Conservation (phyloP, 2,329 filamentous ascomycete species). For the Elsinoe ampelina region DNA sequence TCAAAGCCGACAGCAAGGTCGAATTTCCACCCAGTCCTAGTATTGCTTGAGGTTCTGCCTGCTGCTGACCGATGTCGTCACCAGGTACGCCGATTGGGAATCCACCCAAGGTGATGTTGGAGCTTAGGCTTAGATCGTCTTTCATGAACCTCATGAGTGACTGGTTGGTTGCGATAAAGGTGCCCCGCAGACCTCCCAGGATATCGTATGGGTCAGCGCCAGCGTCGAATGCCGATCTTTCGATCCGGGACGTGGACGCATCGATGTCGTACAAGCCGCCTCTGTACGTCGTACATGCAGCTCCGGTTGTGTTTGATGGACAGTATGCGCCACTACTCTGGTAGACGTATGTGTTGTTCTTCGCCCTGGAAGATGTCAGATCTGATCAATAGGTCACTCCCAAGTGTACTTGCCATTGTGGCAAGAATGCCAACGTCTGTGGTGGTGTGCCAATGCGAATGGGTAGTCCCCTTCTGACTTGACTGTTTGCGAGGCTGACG, state of each 20-base stretch:
- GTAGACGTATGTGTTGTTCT: slow-evolving; percentile 10
- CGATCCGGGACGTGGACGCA: neutral
- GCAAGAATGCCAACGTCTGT: neutral
- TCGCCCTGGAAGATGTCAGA: neutral
- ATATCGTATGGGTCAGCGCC: neutral
- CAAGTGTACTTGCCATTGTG: neutral
- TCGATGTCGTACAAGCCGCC: neutral
- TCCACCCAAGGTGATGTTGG: neutral
- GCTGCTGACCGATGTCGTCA: neutral
- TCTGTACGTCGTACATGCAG: neutral
- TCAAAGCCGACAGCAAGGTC: neutral
- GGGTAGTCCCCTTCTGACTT: neutral
- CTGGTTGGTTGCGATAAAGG: neutral
- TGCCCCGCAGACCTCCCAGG: neutral
- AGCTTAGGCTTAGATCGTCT: neutral
- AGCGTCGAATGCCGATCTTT: neutral
- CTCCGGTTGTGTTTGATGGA: neutral
- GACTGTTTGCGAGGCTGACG: neutral
- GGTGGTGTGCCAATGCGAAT: neutral
- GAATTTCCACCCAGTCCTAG: neutral
- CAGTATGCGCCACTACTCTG: neutral
- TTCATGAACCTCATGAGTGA: neutral
- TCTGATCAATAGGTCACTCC: neutral
- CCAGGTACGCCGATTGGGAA: neutral
- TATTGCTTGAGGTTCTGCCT: neutral